Base-by-base conservation (phyloP, 192 early-diverging fungal genomes). In the Coemansia sp. region DNA sequence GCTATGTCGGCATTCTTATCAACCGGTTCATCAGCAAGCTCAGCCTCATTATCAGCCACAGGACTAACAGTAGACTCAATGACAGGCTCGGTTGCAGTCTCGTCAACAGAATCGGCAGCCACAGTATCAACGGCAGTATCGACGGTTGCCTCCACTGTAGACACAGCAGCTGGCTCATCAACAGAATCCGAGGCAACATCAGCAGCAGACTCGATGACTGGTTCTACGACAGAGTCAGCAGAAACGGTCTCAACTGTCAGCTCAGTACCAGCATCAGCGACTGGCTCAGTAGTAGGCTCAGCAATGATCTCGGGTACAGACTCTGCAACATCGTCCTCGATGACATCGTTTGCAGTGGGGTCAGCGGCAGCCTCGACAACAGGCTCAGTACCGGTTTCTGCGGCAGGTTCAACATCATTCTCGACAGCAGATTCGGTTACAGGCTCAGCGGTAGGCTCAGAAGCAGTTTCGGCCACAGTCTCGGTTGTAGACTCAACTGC, bases 391-490 rank as follows among this genome's bases (percentile, higher is more conserved):
- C n/a, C n/a, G n/a, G n/a, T n/a, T n/a, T n/a, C n/a, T n/a, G n/a
- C n/a, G 24, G 15, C 17, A 38, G 33, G 7, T 23, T 39, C 50
- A 17, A 15, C 1, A 38, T n/a, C 51, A 17, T 2, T 10, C 19
- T 14, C 10, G 4, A 18, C 14, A 2, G 14, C n/a, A 30, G 15
- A 14, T 0, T 50, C 59, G 24, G 13, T 17, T 22, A 41, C 21
- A 41, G 24, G 3, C 42, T 33, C 33, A 27, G 47, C 37, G 12
- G 41, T 23, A 2, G 15, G 11, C 55, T 57, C 55, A 24, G 30
- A 39, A 57, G 51, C 25, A 15, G 59, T 15, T 3, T 48, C 21
- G 13, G 49, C 55, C 53, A 46, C 55, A 53, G 56, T 1, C 33
- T 60, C 61, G 7, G 38, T 53, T 4, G 27, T 12, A 37, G 33